Evolutionary conservation across 106 monocot genomes (phyloP).

Genomic region (Dioscorea dumetorum): DNA sequence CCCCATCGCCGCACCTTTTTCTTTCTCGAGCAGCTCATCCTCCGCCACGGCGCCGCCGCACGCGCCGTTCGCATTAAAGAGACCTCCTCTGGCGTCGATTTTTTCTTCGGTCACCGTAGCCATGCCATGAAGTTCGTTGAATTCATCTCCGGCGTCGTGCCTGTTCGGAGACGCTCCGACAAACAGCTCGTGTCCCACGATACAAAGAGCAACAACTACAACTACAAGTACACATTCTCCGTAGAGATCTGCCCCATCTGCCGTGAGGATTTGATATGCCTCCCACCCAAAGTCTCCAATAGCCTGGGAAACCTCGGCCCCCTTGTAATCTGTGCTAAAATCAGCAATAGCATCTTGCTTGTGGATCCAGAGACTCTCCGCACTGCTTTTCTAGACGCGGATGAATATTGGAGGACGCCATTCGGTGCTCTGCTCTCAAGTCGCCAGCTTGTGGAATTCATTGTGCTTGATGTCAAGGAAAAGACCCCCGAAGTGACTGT

Average conservation of each 20-base stretch:
- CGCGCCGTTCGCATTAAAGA: constrained; percentile 66
- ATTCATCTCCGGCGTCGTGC: constrained; percentile 24
- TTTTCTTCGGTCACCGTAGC: constrained; percentile 61
- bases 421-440: constrained; percentile 42
- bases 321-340: constrained; percentile 33
- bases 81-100: constrained; percentile 60
- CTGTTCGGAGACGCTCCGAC: constrained; percentile 18
- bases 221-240: constrained; percentile 61
- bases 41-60: constrained; percentile 69
- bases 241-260: constrained; percentile 40
- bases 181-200: constrained; percentile 42
- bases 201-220: constrained; percentile 26
- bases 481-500: constrained; percentile 31
- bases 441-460: constrained; percentile 52
- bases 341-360: constrained; percentile 28
- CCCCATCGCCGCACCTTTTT: constrained; percentile 83
- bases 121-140: constrained; percentile 54
- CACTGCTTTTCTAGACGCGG: constrained; percentile 32
- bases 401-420: constrained; percentile 47
- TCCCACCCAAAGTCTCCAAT: constrained; percentile 23
- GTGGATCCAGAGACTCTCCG: constrained; percentile 41
- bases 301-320: constrained; percentile 34
- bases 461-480: constrained; percentile 39
- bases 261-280: constrained; percentile 35
- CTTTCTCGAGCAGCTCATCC: constrained; percentile 78